Base-by-base conservation (phyloP, 805 yeast genomes). In the Wickerhamiella shivajii region DNA sequence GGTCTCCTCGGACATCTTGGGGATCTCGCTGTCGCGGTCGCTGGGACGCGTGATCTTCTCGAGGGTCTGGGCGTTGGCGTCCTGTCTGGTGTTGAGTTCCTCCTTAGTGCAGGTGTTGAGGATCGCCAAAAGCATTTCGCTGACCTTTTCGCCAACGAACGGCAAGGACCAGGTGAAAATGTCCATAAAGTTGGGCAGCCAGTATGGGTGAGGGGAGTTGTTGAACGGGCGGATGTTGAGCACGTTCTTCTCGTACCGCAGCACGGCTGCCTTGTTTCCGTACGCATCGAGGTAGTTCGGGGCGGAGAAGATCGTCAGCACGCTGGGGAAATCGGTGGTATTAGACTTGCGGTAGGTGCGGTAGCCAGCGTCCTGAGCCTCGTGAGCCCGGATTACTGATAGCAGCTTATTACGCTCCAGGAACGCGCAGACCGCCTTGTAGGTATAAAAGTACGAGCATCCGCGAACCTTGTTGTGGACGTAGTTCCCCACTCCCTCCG, bases 121-220 rank as follows among this genome's bases (percentile, higher is more conserved):
- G 24, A 87, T 79, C 1, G 90, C 71, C 15, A 83, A 78, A 50
- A 87, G 65, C 77, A 87, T 85, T 52, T 90, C 97, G 10, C 93
- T 80, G 35, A 85, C 79, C 51, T 90, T 81, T 53, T 87, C 95
- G 14, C 96, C 97, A 16, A 90, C 96, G 61, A 90, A 87, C 6
- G 97, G 98, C 37, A 87, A 62, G 2, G 95, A 80, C 97, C 97
- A 90, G 8, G 93, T 77, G 56, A 87, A 87, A 5, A 87, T 94
- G 55, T 90, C 96, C 93, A 85, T 83, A 48, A 85, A 81, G 54
- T 84, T 84, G 6, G 97, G 97, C 44, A 90, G 64, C 83, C 93
- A 84, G 58, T 90, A 87, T 1, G 98, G 98, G 57, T 87, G 97
- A 4, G 94, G 93, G 18, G 84, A 74, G 48, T 76, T 60, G 56